These are phyloP conservation scores for Clitopilus hobsonii DNA, from an alignment of 768 basidiomycete genomes.

Conservation along the genomic window DNA sequence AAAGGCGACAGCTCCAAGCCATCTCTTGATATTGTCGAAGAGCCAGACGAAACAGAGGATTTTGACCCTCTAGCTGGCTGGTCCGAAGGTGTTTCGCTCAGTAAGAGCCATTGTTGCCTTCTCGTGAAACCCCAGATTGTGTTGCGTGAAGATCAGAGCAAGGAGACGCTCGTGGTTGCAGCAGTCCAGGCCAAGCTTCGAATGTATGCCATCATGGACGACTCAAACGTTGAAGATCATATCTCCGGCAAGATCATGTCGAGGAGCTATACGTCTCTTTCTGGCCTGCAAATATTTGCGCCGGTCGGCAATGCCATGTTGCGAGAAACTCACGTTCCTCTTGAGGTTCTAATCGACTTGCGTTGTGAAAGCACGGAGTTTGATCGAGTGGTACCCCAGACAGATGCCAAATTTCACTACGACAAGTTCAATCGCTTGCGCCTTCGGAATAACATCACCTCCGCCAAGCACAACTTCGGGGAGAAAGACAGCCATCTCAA, in stretches of 20 bases:
- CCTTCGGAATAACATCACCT: constrained; percentile 66
- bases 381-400: constrained; percentile 87
- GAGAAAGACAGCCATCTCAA: constrained; percentile 52
- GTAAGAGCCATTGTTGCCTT: constrained; percentile 76
- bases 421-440: constrained; percentile 95
- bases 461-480: constrained; percentile 30
- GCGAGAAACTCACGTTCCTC: constrained; percentile 63
- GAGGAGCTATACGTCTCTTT: constrained; percentile 76
- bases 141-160: constrained; percentile 51
- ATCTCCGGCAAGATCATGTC: constrained; percentile 84
- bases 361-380: constrained; percentile 79
- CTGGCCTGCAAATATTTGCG: constrained; percentile 84
- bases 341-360: constrained; percentile 86
- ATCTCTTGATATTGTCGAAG: constrained; percentile 32
- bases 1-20: constrained; percentile 47
- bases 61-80: constrained; percentile 67
- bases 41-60: constrained; percentile 14
- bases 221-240: constrained; percentile 72
- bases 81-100: constrained; percentile 64
- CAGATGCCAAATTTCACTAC: constrained; percentile 79
- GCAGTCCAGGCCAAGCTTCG: constrained; percentile 79
- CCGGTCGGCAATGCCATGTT: constrained; percentile 45
- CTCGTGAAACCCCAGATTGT: constrained; percentile 90
- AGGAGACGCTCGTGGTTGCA: constrained; percentile 65
- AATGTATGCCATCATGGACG: constrained; percentile 78